Evolutionary conservation across 345 rosid species (phyloP).

Genomic region (Hibiscus trionum): DNA sequence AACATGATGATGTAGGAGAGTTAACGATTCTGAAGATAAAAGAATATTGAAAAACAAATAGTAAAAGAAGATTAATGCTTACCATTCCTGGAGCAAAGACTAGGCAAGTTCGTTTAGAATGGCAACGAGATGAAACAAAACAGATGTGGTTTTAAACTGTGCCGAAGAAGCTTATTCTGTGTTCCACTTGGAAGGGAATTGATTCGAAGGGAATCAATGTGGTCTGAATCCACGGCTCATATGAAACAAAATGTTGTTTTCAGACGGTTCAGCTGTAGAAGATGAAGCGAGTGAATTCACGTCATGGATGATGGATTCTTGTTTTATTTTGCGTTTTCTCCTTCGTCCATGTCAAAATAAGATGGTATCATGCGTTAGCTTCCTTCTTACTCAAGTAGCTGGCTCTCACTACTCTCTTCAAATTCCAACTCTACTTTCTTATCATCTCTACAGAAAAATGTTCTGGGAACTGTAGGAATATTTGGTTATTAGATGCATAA

Average conservation of each 20-base stretch:
- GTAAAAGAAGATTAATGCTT: constrained; percentile 5
- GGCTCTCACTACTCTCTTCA: not conserved
- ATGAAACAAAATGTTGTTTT: not conserved
- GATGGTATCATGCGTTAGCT: not conserved
- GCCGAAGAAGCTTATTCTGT: constrained; percentile 39
- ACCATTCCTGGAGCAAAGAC: constrained; percentile 30
- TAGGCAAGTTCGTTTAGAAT: constrained; percentile 12
- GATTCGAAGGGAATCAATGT: constrained; percentile 13
- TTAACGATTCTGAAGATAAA: no score
- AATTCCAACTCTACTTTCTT: not conserved
- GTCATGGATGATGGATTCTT: not conserved
- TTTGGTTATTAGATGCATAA: no score
- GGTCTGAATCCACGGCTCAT: not conserved
- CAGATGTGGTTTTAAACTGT: constrained; percentile 16
- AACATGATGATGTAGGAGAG: constrained; percentile 10
- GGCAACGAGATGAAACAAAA: constrained; percentile 7
- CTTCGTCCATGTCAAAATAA: not conserved
- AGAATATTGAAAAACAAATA: not conserved
- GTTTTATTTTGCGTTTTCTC: no score
- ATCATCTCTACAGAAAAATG: no score
- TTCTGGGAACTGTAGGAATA: no score
- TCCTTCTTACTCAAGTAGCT: not conserved
- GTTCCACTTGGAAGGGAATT: constrained; percentile 45
- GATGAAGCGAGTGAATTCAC: not conserved
- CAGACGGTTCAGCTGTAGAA: not conserved